phyloP scores from a whole-genome alignment of 345 rosid species.

The Hibiscus syriacus region DNA sequence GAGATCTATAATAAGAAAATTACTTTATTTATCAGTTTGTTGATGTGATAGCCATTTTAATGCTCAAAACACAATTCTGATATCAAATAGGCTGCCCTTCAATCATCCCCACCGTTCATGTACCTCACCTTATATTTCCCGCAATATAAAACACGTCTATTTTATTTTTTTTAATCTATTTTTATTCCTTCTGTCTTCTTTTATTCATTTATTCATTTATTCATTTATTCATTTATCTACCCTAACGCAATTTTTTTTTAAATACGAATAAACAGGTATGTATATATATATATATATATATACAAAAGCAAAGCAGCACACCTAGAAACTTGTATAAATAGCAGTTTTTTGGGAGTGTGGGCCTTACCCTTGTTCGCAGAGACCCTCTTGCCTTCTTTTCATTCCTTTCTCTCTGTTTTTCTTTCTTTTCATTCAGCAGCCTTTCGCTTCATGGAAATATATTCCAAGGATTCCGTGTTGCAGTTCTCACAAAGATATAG shows the following conservation, averaged over 20 bases:
- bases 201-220: background rate
- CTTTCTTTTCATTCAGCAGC: background rate
- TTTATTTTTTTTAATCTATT: background rate
- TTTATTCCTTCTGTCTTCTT: background rate
- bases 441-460: conserved; percentile 5
- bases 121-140: conserved; percentile 3
- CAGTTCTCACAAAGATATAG: background rate
- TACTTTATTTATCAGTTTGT: no score
- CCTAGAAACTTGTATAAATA: conserved; percentile 10
- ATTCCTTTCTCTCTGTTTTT: background rate
- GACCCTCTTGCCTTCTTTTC: background rate
- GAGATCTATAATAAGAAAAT: no score
- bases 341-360: no score
- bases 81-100: no score
- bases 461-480: conserved; percentile 16
- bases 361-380: background rate
- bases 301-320: background rate
- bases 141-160: background rate
- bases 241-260: no score
- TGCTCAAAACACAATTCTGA: no score
- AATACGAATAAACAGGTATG: no score
- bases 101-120: conserved; percentile 29
- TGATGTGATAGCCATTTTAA: no score
- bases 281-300: no score
- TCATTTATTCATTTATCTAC: background rate